Conservation (phyloP, 352 stramenopile genomes). For the Pythium pectinolyticum region DNA sequence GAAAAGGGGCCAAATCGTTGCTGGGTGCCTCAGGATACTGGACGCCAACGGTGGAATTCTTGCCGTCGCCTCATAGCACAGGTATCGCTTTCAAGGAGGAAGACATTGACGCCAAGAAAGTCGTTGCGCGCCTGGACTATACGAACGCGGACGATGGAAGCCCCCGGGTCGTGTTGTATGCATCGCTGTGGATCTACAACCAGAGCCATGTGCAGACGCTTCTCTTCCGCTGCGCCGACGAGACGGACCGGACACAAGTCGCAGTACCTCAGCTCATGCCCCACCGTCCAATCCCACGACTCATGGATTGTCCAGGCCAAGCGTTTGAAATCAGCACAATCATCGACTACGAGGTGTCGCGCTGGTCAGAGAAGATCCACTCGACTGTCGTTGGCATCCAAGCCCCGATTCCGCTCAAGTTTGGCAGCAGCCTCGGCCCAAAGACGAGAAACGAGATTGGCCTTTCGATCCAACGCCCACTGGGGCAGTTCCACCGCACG, state of each 20-base stretch:
- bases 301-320: conserved; percentile 85
- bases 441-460: conserved; percentile 78
- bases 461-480: conserved; percentile 82
- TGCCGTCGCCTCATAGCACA: conserved; percentile 48
- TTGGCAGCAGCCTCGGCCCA: conserved; percentile 62
- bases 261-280: conserved; percentile 63
- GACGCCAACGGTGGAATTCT: conserved; percentile 76
- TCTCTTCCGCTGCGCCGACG: conserved; percentile 73
- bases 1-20: conserved; percentile 60
- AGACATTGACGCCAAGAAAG: conserved; percentile 58
- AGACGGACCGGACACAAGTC: conserved; percentile 40
- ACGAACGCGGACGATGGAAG: conserved; percentile 80
- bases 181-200: conserved; percentile 90
- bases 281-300: conserved; percentile 60
- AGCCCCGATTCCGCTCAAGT: conserved; percentile 77
- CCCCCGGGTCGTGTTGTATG: conserved; percentile 79
- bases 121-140: conserved; percentile 82
- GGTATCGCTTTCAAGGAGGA: conserved; percentile 70
- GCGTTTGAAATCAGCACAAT: conserved; percentile 87
- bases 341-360: conserved; percentile 78
- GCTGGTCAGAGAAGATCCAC: conserved; percentile 88
- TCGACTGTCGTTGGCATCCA: conserved; percentile 84
- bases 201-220: conserved; percentile 83
- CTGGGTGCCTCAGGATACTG: conserved; percentile 50
- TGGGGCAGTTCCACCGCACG: conserved; percentile 86